Evolutionary conservation across 2,329 filamentous ascomycete genomes (phyloP).

Genomic region (Calonectria fujianensis): DNA sequence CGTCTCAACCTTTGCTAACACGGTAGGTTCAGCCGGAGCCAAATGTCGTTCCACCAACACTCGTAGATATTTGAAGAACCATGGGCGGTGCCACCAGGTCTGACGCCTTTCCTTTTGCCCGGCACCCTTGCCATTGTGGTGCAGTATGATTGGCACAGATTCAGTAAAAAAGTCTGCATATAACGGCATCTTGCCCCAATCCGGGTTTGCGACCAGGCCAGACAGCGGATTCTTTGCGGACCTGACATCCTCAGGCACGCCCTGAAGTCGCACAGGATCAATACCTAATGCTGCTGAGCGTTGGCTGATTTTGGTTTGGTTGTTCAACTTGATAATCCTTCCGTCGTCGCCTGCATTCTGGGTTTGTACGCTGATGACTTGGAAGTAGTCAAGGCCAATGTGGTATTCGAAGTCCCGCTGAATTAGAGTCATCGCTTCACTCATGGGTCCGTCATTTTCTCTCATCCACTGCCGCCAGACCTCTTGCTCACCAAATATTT

Average conservation of each 20-base stretch:
- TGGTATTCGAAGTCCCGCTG: constrained; percentile 50
- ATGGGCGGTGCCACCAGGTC: constrained; percentile 37
- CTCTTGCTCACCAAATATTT: constrained; percentile 55
- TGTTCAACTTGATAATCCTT: constrained; percentile 36
- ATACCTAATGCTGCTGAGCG: constrained; percentile 45
- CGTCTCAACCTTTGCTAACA: neutral
- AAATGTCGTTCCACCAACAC: neutral
- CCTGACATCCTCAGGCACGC: constrained; percentile 49
- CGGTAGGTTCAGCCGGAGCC: neutral
- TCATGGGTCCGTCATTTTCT: neutral
- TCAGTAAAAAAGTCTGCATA: constrained; percentile 41
- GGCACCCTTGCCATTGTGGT: constrained; percentile 36
- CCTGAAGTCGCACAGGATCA: constrained; percentile 44
- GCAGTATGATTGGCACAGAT: too few species aligned
- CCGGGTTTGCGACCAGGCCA: constrained; percentile 4
- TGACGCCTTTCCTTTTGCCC: constrained; percentile 32
- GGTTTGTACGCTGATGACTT: constrained; percentile 47
- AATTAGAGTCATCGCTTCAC: constrained; percentile 31
- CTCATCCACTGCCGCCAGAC: constrained; percentile 40
- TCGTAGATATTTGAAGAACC: constrained; percentile 33
- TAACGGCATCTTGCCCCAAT: constrained; percentile 42
- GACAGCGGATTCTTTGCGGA: constrained; percentile 38
- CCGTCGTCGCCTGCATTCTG: constrained; percentile 32
- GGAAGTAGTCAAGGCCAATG: constrained; percentile 55
- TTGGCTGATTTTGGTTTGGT: constrained; percentile 44